Evolutionary conservation across 2,329 filamentous ascomycete genomes (phyloP), one percentile per base, ranked within the genome.

Genomic region (Phaeosphaeriaceae sp.): DNA sequence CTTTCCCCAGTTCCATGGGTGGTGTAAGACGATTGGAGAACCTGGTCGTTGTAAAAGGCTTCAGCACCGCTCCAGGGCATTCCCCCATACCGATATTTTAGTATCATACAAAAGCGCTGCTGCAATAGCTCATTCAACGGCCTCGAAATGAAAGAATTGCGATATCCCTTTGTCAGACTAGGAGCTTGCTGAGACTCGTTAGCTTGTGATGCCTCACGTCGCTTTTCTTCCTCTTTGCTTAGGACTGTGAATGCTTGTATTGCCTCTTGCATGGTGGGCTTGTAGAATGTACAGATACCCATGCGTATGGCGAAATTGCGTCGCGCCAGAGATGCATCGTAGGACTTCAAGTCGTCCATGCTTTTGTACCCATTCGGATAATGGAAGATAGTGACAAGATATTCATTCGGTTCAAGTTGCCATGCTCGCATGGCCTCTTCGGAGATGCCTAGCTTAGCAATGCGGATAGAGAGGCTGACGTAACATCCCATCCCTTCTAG

Each of bases 341-440:
- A 69, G 0, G 70, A 64, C 12, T 83, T 66, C 8, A 89, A 68
- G 0, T 81, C 67, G 13, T 87, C 80, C 40, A 88, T 75, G 3
- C 76, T 75, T 26, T 77, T 79, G 70, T 95, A 96, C 0, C 77
- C 79, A n/a, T 72, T 70, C 0, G 79, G 74, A 56, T 88, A 88
- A 29, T 82, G 81, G 35, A 94, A 81, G 17, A 96, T 76, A 4
- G 95, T 77, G 4, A 93, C 82, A 32, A 96, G 71, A 63, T 93
- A 92, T 28, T 92, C 87, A 0, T 78, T 72, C 0, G 79, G 73
- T 12, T 82, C 73, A 9, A 96, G 70, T 51, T 87, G 81, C 92
- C 92, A 96, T 1, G 91, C 89, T 63, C 87, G 81, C 71, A 90
- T 82, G 0, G 85, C 86, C 63, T 92, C 89, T 30, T 87, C 81